Percentiles rank a stretch among this genome's conserved stretches.
Conservation (phyloP, 1,139 yeast species). For the Zhuliangozyma blackwelliae region DNA sequence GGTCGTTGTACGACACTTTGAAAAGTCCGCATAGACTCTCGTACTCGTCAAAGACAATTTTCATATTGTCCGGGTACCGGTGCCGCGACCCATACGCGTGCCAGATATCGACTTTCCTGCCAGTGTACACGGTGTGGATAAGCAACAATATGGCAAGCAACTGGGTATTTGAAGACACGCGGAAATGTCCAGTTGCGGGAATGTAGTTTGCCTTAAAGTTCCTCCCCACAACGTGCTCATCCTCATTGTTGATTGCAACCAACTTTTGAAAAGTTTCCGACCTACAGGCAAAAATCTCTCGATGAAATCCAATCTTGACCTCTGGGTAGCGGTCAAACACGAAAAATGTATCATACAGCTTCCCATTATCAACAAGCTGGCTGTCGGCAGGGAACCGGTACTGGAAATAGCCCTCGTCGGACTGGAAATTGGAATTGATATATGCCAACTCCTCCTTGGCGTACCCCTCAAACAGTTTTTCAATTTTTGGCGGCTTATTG, state of each 20-base stretch:
- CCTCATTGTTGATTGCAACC: slow-evolving; percentile 13
- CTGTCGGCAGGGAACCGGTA: slow-evolving; percentile 4
- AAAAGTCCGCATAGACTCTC: slow-evolving; percentile 6
- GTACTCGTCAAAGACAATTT: slow-evolving; percentile 8
- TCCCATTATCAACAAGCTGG: slow-evolving; percentile 4
- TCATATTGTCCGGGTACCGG: slow-evolving; percentile 7
- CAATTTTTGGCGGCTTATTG: slow-evolving; percentile 14
- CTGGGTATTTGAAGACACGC: slow-evolving; percentile 15
- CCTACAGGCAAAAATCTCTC: slow-evolving; percentile 22
- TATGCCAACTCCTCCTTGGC: slow-evolving; percentile 6
- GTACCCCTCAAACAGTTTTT: slow-evolving; percentile 16
- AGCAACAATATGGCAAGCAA: slow-evolving; percentile 27
- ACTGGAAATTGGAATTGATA: slow-evolving; percentile 12
- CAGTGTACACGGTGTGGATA: slow-evolving; percentile 33
- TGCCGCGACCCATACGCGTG: slow-evolving; percentile 7
- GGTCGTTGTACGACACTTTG: slow-evolving; percentile 3
- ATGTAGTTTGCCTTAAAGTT: slow-evolving; percentile 22
- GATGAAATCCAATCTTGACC: slow-evolving; percentile 28
- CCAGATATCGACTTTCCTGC: slow-evolving; percentile 15
- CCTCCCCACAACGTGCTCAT: slow-evolving; percentile 14
- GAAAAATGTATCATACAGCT: slow-evolving; percentile 24
- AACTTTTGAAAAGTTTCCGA: slow-evolving; percentile 24
- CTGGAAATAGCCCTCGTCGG: slow-evolving; percentile 13
- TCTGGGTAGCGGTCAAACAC: slow-evolving; percentile 15
- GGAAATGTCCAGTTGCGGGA: slow-evolving; percentile 14